Evolutionary conservation across 2,329 filamentous ascomycete genomes (phyloP), one percentile per base, ranked within the genome.

Genomic region (Penicillium sp.): DNA sequence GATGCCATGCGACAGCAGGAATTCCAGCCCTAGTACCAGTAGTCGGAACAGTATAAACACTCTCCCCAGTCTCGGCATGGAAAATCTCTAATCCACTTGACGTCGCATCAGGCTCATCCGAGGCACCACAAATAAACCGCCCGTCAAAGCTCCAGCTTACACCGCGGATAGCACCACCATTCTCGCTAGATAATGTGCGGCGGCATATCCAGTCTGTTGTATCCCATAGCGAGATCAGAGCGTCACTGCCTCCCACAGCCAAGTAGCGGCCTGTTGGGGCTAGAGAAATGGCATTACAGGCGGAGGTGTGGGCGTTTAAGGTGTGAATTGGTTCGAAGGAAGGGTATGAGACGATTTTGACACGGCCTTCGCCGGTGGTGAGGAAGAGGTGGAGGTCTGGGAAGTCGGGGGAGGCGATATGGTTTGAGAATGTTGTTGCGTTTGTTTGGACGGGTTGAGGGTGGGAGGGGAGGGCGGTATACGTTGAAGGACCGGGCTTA

Each of bases 131-230:
- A 20, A 81, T 66, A 59, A 77, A 81, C 25, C 78, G 70, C 1
- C 78, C 78, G 58, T 81, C 78, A 62, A 79, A 81, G 57, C 77
- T 80, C 74, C 78, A 81, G 61, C 77, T 78, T 8, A 81, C 71
- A 22, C 76, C 77, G 27, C 75, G 74, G 26, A 81, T 73, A 2
- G 74, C 74, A 6, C 78, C 78, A 25, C 74, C 75, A 40, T 73
- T 75, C 37, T 69, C 65, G 43, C 75, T 79, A 1, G 76, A 77
- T 8, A 80, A 65, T 1, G 78, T 80, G 37, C 78, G 75, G 25
- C 72, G 74, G 57, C 78, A 80, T 49, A 79, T 74, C 78, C 78
- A 81, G 61, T 81, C 78, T 2, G 72, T 77, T 4, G 78, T 81
- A 64, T 81, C 78, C 77, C 78, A 81, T 27, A 81, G 73, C 12